These are phyloP conservation scores for Tuber indicum DNA, from an alignment of 495 filamentous ascomycete genomes.

Conservation along the genomic window DNA sequence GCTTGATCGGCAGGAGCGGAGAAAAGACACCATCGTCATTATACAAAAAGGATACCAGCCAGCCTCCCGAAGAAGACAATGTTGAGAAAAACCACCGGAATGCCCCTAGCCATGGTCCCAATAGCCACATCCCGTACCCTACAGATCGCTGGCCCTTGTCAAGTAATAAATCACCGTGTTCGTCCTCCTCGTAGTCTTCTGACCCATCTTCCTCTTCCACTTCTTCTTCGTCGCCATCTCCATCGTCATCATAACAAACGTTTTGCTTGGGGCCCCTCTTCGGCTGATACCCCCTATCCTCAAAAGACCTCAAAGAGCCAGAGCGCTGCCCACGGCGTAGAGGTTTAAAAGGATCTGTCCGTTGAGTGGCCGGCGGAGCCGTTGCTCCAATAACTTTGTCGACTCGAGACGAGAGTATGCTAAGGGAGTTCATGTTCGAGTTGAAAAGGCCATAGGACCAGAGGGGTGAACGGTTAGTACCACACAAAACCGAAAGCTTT, in stretches of 20 bases:
- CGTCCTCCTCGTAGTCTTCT: conserved; percentile 39
- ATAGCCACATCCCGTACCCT: conserved; percentile 32
- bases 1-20: conserved; percentile 26
- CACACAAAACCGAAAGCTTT: not conserved
- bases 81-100: conserved; percentile 70
- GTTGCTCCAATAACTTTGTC: conserved; percentile 54
- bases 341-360: conserved; percentile 26
- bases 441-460: conserved; percentile 52
- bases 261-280: conserved; percentile 7
- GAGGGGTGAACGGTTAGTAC: conserved; percentile 13
- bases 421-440: conserved; percentile 92
- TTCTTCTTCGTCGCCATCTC: conserved; percentile 44
- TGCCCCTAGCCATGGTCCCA: conserved; percentile 33
- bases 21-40: conserved; percentile 75
- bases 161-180: conserved; percentile 37
- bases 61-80: conserved; percentile 68
- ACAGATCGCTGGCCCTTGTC: conserved; percentile 13
- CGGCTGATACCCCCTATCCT: conserved; percentile 15
- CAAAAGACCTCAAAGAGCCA: conserved; percentile 8
- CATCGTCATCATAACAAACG: conserved; percentile 44
- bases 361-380: conserved; percentile 44
- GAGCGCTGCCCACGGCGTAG: conserved; percentile 16
- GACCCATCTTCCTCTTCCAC: conserved; percentile 38
- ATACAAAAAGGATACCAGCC: conserved; percentile 71
- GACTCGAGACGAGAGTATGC: conserved; percentile 83